Evolutionary conservation across 768 basidiomycete species (phyloP).

Genomic region (Termitomyces sp.): DNA sequence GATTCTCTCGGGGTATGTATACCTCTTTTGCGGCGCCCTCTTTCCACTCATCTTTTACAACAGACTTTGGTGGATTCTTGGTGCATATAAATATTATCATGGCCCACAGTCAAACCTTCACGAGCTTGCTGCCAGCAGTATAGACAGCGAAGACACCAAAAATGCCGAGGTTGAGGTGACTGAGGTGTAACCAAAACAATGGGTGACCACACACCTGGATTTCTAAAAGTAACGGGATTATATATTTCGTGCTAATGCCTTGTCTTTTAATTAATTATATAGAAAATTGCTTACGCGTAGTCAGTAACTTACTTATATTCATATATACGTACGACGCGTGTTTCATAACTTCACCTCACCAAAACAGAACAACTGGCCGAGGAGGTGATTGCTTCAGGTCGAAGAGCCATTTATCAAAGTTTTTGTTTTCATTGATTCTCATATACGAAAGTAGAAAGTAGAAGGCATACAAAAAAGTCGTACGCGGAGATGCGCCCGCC

Average conservation of each 20-base stretch:
- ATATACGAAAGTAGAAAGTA: conserved; percentile 1
- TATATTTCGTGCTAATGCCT: neutral
- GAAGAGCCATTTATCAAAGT: neutral
- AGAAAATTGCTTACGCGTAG: neutral
- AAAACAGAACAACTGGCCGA: too few relatives aligned
- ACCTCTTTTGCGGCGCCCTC: neutral
- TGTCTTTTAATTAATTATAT: neutral
- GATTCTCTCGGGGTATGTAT: conserved; percentile 44
- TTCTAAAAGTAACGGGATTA: neutral
- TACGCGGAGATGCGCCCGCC: neutral
- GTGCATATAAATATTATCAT: conserved; percentile 49
- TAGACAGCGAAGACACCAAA: neutral
- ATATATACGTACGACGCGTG: neutral
- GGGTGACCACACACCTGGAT: neutral
- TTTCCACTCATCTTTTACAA: neutral
- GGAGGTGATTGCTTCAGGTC: neutral
- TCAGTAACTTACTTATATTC: neutral
- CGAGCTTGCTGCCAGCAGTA: conserved; percentile 9
- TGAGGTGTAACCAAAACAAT: neutral
- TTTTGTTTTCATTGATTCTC: neutral
- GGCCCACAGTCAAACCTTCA: conserved; percentile 54
- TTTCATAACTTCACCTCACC: neutral
- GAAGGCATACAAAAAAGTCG: conserved; percentile 2
- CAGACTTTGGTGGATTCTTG: conserved; percentile 47
- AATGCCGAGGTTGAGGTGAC: neutral